Conservation (phyloP, 768 basidiomycete species). For the Tubosaeta sp. region DNA sequence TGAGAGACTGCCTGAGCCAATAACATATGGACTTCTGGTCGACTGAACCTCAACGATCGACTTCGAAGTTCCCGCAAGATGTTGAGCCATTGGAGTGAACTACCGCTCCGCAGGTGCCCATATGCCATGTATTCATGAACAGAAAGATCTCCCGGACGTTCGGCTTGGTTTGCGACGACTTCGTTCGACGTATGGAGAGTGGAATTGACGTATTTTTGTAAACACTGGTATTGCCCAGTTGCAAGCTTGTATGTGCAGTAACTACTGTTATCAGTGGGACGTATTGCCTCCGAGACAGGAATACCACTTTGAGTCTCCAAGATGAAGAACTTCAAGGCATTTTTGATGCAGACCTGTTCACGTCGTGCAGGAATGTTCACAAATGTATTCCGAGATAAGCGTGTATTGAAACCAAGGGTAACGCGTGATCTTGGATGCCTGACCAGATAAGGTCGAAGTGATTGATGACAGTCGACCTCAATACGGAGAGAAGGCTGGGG, state of each 20-base stretch:
- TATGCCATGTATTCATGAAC: conserved; percentile 45
- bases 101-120: conserved; percentile 41
- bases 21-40: conserved; percentile 38
- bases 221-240: conserved; percentile 26
- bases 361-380: too few relatives aligned
- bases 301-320: conserved; percentile 19
- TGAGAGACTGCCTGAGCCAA: conserved; percentile 42
- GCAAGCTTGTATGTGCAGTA: conserved; percentile 33
- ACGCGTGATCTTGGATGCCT: conserved; percentile 22
- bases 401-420: conserved; percentile 33
- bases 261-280: conserved; percentile 3
- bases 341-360: conserved; percentile 23
- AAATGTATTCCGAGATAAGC: conserved; percentile 34
- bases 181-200: conserved; percentile 40
- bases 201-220: conserved; percentile 34
- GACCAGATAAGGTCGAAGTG: neutral
- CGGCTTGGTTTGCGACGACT: conserved; percentile 38
- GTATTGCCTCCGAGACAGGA: conserved; percentile 15
- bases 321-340: conserved; percentile 25
- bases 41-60: conserved; percentile 34
- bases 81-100: conserved; percentile 47
- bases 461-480: neutral
- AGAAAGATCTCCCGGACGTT: conserved; percentile 37
- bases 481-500: neutral
- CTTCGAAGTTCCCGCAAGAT: conserved; percentile 40